Percentiles rank a stretch among this genome's conserved stretches.
Conservation (phyloP, 495 filamentous ascomycete genomes). For the Lentithecium fluviatile region DNA sequence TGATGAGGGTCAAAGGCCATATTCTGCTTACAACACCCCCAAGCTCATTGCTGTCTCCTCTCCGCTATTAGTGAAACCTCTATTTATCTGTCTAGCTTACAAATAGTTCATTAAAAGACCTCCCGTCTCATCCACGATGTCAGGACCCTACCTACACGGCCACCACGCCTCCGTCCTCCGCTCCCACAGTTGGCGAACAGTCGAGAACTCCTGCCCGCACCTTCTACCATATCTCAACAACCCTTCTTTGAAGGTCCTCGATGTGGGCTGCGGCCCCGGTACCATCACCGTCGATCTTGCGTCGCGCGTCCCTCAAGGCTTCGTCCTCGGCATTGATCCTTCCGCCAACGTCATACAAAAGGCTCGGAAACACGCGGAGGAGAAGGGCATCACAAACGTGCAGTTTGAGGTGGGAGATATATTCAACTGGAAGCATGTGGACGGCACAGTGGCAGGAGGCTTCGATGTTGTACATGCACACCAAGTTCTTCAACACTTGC, state of each 20-base stretch:
- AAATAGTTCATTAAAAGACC: no score
- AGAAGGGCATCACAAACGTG: constrained; percentile 47
- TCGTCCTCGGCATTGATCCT: constrained; percentile 43
- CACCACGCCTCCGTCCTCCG: constrained; percentile 52
- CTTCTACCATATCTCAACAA: constrained; percentile 50
- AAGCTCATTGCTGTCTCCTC: no score
- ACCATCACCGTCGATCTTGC: constrained; percentile 58
- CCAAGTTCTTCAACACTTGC: constrained; percentile 32
- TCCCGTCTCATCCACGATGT: constrained; percentile 2
- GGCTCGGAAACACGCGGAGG: constrained; percentile 42
- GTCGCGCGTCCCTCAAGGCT: constrained; percentile 48
- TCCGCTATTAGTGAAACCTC: no score
- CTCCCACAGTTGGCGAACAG: constrained; percentile 55
- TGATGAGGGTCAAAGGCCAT: no score
- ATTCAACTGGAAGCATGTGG: constrained; percentile 16
- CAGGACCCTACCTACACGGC: constrained; percentile 49
- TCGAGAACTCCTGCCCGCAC: constrained; percentile 51
- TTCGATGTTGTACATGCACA: constrained; percentile 37
- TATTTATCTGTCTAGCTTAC: no score
- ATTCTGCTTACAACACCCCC: no score
- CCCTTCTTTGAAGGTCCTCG: constrained; percentile 53
- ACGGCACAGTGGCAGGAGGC: constrained; percentile 11
- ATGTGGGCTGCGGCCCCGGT: constrained; percentile 60
- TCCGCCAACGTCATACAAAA: constrained; percentile 43
- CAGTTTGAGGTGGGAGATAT: constrained; percentile 52